phyloP scores from a whole-genome alignment of 345 rosid species.

The Schrenkiella parvula region DNA sequence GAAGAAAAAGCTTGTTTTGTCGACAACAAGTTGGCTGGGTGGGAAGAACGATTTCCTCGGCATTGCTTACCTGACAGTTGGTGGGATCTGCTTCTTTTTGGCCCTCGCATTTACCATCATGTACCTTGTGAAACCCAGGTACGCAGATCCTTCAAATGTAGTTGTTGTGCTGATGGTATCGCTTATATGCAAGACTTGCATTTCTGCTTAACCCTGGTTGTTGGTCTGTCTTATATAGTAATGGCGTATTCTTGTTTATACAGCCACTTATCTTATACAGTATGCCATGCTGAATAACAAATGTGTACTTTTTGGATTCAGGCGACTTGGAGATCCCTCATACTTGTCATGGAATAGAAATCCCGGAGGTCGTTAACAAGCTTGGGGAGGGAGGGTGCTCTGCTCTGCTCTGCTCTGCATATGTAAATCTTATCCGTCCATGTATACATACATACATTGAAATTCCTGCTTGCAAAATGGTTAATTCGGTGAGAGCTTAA shows the following conservation, averaged over 20 bases:
- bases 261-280: not conserved
- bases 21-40: slow-evolving; percentile 98
- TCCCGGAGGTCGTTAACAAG: slow-evolving; percentile 57
- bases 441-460: slow-evolving; percentile 17
- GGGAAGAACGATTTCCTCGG: slow-evolving; percentile 98
- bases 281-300: not conserved
- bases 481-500: slow-evolving; percentile 2
- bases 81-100: slow-evolving; percentile 82
- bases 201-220: not conserved
- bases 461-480: not conserved
- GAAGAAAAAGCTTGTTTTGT: slow-evolving; percentile 94
- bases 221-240: not conserved
- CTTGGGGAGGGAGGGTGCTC: not conserved
- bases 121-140: slow-evolving; percentile 94
- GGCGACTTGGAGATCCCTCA: slow-evolving; percentile 94
- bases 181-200: not conserved
- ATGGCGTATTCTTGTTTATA: not conserved
- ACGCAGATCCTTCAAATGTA: slow-evolving; percentile 12
- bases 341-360: slow-evolving; percentile 94
- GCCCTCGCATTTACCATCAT: slow-evolving; percentile 77
- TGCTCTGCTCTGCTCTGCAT: not conserved
- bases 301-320: slow-evolving; percentile 29
- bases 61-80: slow-evolving; percentile 90
- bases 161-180: slow-evolving; percentile 6
- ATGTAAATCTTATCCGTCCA: slow-evolving; percentile 23